Conservation (phyloP, 164 flowering plant species). For the Liquidambar formosana region DNA sequence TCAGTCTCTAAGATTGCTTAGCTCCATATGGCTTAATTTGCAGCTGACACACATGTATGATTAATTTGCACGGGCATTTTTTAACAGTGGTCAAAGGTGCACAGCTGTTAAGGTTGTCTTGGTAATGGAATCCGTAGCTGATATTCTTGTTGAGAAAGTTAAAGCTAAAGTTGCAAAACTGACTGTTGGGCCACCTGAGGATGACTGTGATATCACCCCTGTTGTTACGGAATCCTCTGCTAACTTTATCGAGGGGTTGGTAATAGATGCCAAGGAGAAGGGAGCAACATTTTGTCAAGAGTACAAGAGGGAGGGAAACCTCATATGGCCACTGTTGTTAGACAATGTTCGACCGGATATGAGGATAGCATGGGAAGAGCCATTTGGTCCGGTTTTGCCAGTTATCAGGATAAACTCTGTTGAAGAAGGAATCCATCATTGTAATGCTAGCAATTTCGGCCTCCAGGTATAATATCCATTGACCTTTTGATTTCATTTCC, state of each 20-base stretch:
- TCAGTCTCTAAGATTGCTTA: not conserved
- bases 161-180: conserved; percentile 76
- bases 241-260: conserved; percentile 90
- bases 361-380: conserved; percentile 99
- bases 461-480: conserved; percentile 63
- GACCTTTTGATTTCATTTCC: too few relatives aligned
- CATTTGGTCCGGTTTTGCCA: conserved; percentile 90
- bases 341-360: conserved; percentile 94
- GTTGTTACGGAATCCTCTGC: conserved; percentile 93
- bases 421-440: conserved; percentile 92
- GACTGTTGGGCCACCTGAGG: conserved; percentile 89
- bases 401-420: conserved; percentile 77
- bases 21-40: too few relatives aligned
- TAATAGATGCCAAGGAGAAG: conserved; percentile 86
- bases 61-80: not conserved
- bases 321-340: conserved; percentile 93
- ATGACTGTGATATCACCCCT: conserved; percentile 89
- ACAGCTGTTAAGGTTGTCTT: conserved; percentile 91
- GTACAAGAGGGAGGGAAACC: conserved; percentile 96
- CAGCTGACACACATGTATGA: not conserved
- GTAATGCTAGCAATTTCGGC: conserved; percentile 97
- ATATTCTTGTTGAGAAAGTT: conserved; percentile 76
- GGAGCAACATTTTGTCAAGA: conserved; percentile 94
- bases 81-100: conserved; percentile 91
- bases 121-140: conserved; percentile 92